A percentile compares a stretch with the other conserved stretches of the same genome.
These are phyloP conservation scores for Metarhizium anisopliae DNA, from an alignment of 2,329 filamentous ascomycete genomes.

Conservation along the genomic window DNA sequence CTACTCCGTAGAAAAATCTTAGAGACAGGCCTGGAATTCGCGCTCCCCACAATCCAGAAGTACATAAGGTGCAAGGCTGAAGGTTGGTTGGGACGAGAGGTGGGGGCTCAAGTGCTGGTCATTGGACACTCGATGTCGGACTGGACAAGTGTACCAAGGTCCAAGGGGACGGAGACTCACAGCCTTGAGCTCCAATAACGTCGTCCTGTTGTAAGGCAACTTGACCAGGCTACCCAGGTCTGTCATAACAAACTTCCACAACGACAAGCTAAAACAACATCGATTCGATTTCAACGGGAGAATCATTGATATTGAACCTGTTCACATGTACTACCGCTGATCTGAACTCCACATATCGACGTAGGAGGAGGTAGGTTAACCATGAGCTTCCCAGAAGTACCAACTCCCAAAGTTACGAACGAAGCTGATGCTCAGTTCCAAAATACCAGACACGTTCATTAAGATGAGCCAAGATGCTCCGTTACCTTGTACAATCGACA, in stretches of 20 bases:
- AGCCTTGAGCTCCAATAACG: neutral
- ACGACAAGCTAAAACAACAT: neutral
- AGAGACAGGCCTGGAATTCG: no score
- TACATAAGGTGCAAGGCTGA: neutral
- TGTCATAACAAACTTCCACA: neutral
- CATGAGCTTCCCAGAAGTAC: neutral
- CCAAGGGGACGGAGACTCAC: neutral
- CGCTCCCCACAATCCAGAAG: neutral
- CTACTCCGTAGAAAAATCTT: no score
- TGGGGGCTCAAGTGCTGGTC: neutral
- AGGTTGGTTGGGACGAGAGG: neutral
- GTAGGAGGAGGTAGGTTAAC: neutral
- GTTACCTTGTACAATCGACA: neutral
- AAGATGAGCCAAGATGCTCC: conserved; percentile 6
- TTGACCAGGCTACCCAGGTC: neutral
- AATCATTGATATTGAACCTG: neutral
- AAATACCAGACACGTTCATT: neutral
- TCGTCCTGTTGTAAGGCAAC: neutral
- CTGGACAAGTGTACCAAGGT: neutral
- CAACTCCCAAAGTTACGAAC: neutral
- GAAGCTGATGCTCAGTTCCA: no score
- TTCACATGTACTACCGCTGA: neutral
- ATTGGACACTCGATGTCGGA: neutral
- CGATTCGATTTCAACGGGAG: neutral
- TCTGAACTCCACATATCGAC: neutral